Conservation (phyloP, 73 alveolate genomes). For the Paramecium bursaria region DNA sequence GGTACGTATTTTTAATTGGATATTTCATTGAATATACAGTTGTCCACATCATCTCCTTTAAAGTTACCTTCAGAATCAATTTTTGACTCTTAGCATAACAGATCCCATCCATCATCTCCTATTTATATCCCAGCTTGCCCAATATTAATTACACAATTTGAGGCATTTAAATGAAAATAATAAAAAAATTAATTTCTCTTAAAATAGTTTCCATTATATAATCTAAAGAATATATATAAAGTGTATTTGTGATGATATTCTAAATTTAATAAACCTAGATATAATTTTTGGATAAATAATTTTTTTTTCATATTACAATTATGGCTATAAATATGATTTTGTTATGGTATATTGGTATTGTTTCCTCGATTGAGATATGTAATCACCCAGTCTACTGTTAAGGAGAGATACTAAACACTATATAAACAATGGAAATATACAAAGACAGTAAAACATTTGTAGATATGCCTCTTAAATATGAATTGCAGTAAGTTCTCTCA, state of each 20-base stretch:
- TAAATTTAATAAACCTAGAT: too few relatives aligned
- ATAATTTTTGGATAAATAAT: too few relatives aligned
- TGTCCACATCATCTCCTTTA: not conserved
- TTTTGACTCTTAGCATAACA: not conserved
- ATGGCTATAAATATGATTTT: too few relatives aligned
- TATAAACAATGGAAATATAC: not conserved
- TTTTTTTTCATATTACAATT: too few relatives aligned
- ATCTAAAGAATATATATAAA: too few relatives aligned
- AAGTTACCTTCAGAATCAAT: not conserved
- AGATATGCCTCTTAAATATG: conserved; percentile 34
- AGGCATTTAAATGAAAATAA: too few relatives aligned
- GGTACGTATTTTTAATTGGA: not conserved
- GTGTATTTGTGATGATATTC: too few relatives aligned
- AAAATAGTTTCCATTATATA: too few relatives aligned
- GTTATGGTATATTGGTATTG: too few relatives aligned
- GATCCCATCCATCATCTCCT: not conserved
- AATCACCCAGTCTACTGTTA: conserved; percentile 16
- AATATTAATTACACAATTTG: too few relatives aligned
- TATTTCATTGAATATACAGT: not conserved
- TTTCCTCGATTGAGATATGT: too few relatives aligned
- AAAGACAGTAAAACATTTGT: conserved; percentile 47
- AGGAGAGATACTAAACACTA: conserved; percentile 15
- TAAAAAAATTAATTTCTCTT: too few relatives aligned
- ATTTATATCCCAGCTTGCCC: not conserved
- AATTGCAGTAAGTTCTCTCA: not conserved